phyloP scores from a whole-genome alignment of 1,139 yeast species.

The Nakaseomyces nivariensis region DNA sequence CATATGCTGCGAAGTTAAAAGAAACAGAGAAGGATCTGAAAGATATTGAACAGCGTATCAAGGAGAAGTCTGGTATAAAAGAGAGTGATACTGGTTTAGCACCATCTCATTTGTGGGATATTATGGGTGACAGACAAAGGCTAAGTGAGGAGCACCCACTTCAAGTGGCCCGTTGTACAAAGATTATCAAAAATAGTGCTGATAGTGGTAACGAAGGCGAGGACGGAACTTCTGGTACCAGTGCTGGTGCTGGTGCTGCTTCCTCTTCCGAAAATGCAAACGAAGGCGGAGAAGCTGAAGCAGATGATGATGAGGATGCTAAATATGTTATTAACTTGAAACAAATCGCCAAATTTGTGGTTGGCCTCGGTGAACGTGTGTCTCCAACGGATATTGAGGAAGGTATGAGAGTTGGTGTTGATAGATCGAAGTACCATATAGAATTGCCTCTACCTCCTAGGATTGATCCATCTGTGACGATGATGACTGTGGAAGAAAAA shows the following conservation, averaged over 20 bases:
- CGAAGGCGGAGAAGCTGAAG: constrained; percentile 30
- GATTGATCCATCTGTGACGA: constrained; percentile 96
- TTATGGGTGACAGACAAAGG: constrained; percentile 89
- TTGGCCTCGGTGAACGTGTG: constrained; percentile 90
- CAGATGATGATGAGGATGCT: constrained; percentile 71
- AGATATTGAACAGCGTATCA: constrained; percentile 72
- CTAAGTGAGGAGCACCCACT: constrained; percentile 90
- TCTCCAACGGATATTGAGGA: constrained; percentile 98
- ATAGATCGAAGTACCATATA: constrained; percentile 91
- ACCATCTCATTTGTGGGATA: constrained; percentile 95
- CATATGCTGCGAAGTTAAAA: constrained; percentile 76
- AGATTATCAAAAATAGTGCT: constrained; percentile 60
- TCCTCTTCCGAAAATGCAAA: constrained; percentile 16
- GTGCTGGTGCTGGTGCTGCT: constrained; percentile 15
- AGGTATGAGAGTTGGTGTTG: constrained; percentile 99
- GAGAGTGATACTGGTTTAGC: constrained; percentile 95
- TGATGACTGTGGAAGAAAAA: constrained; percentile 99
- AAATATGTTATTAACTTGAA: constrained; percentile 93
- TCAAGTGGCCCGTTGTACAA: constrained; percentile 97
- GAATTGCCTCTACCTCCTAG: constrained; percentile 95
- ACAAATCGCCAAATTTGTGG: constrained; percentile 97
- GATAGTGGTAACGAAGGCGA: constrained; percentile 12
- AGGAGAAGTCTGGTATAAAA: constrained; percentile 86
- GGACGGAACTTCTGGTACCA: constrained; percentile 9
- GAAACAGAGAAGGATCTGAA: constrained; percentile 77